Conservation (phyloP, 2,329 filamentous ascomycete species). For the Fusarium sp. region DNA sequence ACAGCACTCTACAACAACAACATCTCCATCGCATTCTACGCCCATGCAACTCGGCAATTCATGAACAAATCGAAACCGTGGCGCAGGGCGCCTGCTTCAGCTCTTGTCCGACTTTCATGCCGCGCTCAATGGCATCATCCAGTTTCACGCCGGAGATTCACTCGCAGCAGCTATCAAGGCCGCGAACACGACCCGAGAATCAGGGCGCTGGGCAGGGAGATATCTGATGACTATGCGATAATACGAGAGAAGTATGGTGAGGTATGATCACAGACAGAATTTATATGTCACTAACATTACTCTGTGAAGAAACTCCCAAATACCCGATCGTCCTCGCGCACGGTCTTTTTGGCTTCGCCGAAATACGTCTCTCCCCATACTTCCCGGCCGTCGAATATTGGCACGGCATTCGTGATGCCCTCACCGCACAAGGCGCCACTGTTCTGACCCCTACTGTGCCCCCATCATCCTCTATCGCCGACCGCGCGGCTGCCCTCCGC, state of each 20-base stretch:
- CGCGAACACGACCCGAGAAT: constrained; percentile 56
- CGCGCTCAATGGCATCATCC: constrained; percentile 17
- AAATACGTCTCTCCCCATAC: constrained; percentile 64
- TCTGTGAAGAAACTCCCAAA: constrained; percentile 64
- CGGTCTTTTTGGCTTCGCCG: constrained; percentile 73
- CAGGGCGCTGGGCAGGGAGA: constrained; percentile 57
- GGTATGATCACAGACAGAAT: background rate
- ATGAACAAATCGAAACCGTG: constrained; percentile 40
- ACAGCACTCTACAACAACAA: constrained; percentile 7
- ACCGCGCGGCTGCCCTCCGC: constrained; percentile 70
- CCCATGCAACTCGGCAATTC: constrained; percentile 31
- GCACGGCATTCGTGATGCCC: constrained; percentile 72
- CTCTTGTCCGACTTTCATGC: background rate
- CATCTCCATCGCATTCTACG: background rate
- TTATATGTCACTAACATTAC: background rate
- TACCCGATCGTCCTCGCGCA: constrained; percentile 75
- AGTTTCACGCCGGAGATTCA: constrained; percentile 26
- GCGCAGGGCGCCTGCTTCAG: constrained; percentile 26
- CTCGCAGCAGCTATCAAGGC: constrained; percentile 16
- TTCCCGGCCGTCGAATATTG: constrained; percentile 73
- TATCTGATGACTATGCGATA: constrained; percentile 62
- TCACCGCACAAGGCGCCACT: constrained; percentile 64
- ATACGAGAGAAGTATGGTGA: constrained; percentile 62
- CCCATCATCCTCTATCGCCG: constrained; percentile 71
- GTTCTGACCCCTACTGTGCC: constrained; percentile 74